phyloP scores from a whole-genome alignment of 805 yeast species.

The Scheffersomyces coipomensis region DNA sequence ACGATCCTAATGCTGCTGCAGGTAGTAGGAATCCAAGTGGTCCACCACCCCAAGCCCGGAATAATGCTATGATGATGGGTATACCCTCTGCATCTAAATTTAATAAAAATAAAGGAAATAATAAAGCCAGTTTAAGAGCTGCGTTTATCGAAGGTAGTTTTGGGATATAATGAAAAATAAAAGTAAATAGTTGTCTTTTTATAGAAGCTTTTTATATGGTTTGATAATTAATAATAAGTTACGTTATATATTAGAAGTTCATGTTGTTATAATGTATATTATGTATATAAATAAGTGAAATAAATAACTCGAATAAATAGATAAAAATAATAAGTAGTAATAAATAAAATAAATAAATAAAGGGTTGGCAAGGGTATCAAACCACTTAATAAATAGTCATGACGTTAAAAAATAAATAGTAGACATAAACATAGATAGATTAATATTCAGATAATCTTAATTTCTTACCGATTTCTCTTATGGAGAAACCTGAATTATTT shows the following conservation, averaged over 20 bases:
- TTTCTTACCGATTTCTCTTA: constrained; percentile 64
- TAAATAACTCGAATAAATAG: constrained; percentile 9
- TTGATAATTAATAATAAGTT: neutral
- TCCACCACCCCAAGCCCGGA: constrained; percentile 13
- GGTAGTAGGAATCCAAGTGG: neutral
- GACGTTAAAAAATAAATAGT: constrained; percentile 8
- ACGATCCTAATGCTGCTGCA: constrained; percentile 3
- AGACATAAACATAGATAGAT: constrained; percentile 4
- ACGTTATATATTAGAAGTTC: neutral
- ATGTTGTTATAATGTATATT: neutral
- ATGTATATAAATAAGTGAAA: constrained; percentile 4
- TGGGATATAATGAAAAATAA: constrained; percentile 70
- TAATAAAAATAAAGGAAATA: constrained; percentile 40
- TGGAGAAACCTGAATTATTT: constrained; percentile 36
- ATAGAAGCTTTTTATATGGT: neutral
- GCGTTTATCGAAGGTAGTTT: constrained; percentile 66
- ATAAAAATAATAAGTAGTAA: constrained; percentile 7
- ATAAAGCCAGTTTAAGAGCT: constrained; percentile 58
- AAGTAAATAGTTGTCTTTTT: neutral
- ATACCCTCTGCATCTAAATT: constrained; percentile 44
- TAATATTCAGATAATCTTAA: constrained; percentile 62
- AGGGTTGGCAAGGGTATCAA: no score
- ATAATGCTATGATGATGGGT: constrained; percentile 44
- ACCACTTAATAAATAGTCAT: no score
- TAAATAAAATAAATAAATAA: constrained; percentile 10